Base-by-base conservation (phyloP, 179 eudicot species). In the Vitellaria paradoxa region DNA sequence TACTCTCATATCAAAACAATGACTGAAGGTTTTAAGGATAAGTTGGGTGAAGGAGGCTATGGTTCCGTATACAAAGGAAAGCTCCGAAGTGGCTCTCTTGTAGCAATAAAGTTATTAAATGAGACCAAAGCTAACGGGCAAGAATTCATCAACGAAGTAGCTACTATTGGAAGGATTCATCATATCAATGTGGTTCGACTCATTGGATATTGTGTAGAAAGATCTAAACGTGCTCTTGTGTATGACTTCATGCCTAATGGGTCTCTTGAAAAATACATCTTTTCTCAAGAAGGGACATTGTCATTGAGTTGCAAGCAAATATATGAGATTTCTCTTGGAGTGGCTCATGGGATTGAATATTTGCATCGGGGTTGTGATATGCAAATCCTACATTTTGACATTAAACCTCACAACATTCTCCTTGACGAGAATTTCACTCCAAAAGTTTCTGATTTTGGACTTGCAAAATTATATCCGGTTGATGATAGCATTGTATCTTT, bases 391-490 rank as follows among this genome's bases (percentile, higher is more conserved):
- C n/a, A n/a, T n/a, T n/a, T n/a, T n/a, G n/a, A n/a, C n/a, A n/a
- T n/a, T n/a, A n/a, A n/a, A n/a, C n/a, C n/a, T n/a, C n/a, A n/a
- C n/a, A n/a, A n/a, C n/a, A n/a, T n/a, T n/a, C n/a, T n/a, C n/a
- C n/a, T n/a, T n/a, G n/a, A n/a, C n/a, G n/a, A 61, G 52, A 45
- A 74, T 60, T 74, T 61, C 55, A 62, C 17, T 24, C 77, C 77
- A 1, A 74, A 74, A 63, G 69, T 74, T 74, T 62, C 77, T 1
- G 69, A 74, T 47, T 74, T 74, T 26, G 68, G 77, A 40, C 68
- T 61, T 15, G 68, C 77, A 63, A 74, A 74, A 63, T 61, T 85
- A 9, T 82, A 85, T 26, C 68, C 85, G 9, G 47, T 64, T 3
- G 77, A 80, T 30, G 72, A 40, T 23, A n/a, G n/a, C n/a, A n/a